phyloP scores from a whole-genome alignment of 345 rosid genomes.

The Populus euphratica region DNA sequence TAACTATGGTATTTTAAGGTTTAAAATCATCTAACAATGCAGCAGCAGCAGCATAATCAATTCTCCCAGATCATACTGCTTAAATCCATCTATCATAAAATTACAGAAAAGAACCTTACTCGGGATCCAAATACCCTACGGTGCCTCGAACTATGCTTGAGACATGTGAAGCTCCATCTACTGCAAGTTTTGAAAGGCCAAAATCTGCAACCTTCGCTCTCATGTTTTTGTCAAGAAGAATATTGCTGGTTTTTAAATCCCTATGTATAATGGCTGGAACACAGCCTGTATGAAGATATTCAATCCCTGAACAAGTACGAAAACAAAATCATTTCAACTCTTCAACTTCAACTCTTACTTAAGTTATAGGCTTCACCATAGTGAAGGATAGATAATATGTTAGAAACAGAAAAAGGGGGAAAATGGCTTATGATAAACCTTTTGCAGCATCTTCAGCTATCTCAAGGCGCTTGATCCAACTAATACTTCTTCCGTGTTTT shows the following conservation, averaged over 20 bases:
- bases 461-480: conserved; percentile 92
- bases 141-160: conserved; percentile 98
- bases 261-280: conserved; percentile 93
- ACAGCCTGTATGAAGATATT: conserved; percentile 97
- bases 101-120: conserved; percentile 50
- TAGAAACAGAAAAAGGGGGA: neutral
- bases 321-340: conserved; percentile 8
- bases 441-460: conserved; percentile 95
- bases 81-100: conserved; percentile 5
- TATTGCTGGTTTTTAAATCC: conserved; percentile 93
- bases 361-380: neutral
- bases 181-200: conserved; percentile 83
- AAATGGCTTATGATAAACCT: conserved; percentile 40
- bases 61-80: neutral
- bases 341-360: conserved; percentile 1
- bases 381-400: neutral
- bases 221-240: conserved; percentile 79
- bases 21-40: neutral
- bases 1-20: neutral
- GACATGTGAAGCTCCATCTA: conserved; percentile 91
- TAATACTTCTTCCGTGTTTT: conserved; percentile 53
- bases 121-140: conserved; percentile 97
- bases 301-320: conserved; percentile 59
- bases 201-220: conserved; percentile 97
- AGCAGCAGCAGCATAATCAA: neutral